Evolutionary conservation across 352 stramenopile genomes (phyloP).

Genomic region (Pythium monospermum): DNA sequence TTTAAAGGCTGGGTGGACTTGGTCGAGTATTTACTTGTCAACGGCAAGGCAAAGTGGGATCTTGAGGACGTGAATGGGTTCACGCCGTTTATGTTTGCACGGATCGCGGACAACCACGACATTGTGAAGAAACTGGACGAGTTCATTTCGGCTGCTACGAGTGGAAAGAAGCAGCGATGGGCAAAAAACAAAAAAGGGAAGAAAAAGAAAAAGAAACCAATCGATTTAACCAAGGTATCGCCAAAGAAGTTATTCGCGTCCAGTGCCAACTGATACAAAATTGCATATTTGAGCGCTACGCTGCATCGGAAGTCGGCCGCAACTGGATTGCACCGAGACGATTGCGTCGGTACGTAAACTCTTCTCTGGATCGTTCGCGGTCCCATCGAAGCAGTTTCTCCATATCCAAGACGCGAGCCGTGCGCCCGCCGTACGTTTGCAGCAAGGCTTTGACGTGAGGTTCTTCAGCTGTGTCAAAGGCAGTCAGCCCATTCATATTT

Average conservation of each 20-base stretch:
- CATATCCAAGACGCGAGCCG: constrained; percentile 37
- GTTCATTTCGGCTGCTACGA: constrained; percentile 30
- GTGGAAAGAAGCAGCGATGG: constrained; percentile 26
- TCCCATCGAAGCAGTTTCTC: constrained; percentile 50
- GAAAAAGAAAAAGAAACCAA: constrained; percentile 26
- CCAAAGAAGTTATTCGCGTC: constrained; percentile 47
- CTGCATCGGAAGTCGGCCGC: background rate
- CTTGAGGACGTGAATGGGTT: constrained; percentile 68
- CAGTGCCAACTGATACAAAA: constrained; percentile 7
- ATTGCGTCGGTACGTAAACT: constrained; percentile 38
- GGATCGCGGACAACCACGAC: constrained; percentile 61
- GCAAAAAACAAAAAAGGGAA: constrained; percentile 20
- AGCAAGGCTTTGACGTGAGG: constrained; percentile 40
- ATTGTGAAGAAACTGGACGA: constrained; percentile 55
- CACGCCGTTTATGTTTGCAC: constrained; percentile 60
- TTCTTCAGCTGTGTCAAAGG: constrained; percentile 49
- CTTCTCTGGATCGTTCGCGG: constrained; percentile 36
- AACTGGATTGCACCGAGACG: constrained; percentile 29
- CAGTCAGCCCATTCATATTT: constrained; percentile 60
- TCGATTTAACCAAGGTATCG: constrained; percentile 23
- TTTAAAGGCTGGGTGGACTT: constrained; percentile 68
- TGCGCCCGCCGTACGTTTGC: constrained; percentile 30
- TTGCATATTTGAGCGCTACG: background rate
- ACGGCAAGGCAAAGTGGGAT: constrained; percentile 31
- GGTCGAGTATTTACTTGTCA: constrained; percentile 67